These are phyloP conservation scores for Acrocalymma vagum DNA, from an alignment of 2,329 filamentous ascomycete genomes.

Conservation along the genomic window DNA sequence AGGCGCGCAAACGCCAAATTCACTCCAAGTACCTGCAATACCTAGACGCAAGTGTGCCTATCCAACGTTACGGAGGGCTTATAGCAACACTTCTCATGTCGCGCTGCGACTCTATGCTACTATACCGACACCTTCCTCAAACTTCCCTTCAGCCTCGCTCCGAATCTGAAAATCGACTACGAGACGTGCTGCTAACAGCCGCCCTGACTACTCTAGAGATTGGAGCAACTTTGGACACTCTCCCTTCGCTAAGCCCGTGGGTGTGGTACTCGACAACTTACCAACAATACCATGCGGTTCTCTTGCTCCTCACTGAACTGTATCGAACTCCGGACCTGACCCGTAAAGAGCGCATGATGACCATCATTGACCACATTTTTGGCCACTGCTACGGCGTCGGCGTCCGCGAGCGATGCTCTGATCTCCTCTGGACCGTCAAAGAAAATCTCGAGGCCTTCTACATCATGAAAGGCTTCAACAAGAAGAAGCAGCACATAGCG, in stretches of 20 bases:
- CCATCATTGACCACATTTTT: constrained; percentile 50
- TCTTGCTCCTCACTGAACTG: constrained; percentile 47
- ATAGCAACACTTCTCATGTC: constrained; percentile 48
- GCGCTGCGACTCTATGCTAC: constrained; percentile 49
- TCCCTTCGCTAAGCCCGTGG: constrained; percentile 44
- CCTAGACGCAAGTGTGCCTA: constrained; percentile 41
- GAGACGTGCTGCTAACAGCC: constrained; percentile 46
- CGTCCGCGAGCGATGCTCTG: constrained; percentile 43
- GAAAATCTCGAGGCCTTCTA: constrained; percentile 50
- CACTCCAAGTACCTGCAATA: constrained; percentile 43
- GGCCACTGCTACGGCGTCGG: constrained; percentile 49
- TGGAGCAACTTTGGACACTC: constrained; percentile 48
- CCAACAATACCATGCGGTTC: constrained; percentile 48
- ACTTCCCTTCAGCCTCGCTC: constrained; percentile 42
- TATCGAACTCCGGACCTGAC: constrained; percentile 46
- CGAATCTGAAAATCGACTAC: constrained; percentile 45
- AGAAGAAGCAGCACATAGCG: constrained; percentile 28
- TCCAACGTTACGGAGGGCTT: constrained; percentile 48
- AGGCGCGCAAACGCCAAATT: constrained; percentile 44
- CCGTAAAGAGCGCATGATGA: constrained; percentile 47
- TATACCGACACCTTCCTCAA: constrained; percentile 48
- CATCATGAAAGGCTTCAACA: constrained; percentile 48
- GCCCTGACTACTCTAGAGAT: constrained; percentile 48
- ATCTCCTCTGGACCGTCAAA: constrained; percentile 47
- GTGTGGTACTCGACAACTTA: constrained; percentile 49